Base-by-base conservation (phyloP, 495 filamentous ascomycete species). In the Tetracladium setigerum region DNA sequence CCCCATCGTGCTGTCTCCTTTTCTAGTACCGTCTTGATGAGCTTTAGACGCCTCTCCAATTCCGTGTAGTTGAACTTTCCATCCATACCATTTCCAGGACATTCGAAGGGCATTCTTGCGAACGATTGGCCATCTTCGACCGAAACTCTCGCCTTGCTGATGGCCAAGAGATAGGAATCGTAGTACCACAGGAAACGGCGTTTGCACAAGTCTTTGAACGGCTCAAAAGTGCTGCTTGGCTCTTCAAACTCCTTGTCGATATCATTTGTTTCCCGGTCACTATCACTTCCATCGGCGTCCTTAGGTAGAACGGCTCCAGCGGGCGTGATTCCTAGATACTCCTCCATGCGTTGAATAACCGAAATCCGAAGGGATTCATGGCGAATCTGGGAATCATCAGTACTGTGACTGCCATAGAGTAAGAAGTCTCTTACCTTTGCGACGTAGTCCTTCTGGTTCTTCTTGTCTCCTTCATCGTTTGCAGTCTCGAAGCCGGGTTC, bases 111-210 rank as follows among this genome's bases (percentile, higher is more conserved):
- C 88, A 95, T 92, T 33, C 71, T 72, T 11, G 69, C 62, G 56
- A 97, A 97, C 4, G 59, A 53, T 27, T 77, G 66, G 12, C 76
- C 75, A 39, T 83, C 77, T 38, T 71, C 76, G 41, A 74, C 71
- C 55, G 75, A 77, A 47, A 62, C 63, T 46, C 79, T 75, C 8
- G 76, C 84, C 36, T 78, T 70, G 11, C 79, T 71, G 40, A 95
- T 83, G 6, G 82, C 74, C 8, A 71, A 64, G 17, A 90, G 66
- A 61, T 97, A 98, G 11, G 81, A 83, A 37, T 94, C 85, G 58
- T 87, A 89, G 62, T 98, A 97, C 92, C 94, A 97, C 13, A 98
- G 65, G 62, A 97, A 96, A 0, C 90, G 81, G 38, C 85, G 80
- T 65, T 97, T 98, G 73, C 82, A 86, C 8, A 94, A 68, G 54